Conservation (phyloP, 2,329 filamentous ascomycete genomes). For the Aotearoamyces nothofagi region DNA sequence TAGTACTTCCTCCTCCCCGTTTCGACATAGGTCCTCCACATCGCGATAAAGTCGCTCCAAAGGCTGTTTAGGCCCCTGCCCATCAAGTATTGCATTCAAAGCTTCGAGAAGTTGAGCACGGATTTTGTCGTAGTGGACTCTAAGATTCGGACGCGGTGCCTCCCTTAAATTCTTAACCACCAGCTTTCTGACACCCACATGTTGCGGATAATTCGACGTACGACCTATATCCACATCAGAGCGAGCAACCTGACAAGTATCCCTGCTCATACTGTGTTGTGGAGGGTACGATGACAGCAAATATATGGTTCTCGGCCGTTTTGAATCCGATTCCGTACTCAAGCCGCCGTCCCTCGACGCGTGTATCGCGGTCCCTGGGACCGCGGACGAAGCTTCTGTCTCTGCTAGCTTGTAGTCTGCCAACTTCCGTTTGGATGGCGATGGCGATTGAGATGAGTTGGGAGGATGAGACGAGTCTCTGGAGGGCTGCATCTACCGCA, state of each 20-base stretch:
- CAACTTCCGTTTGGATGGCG: constrained; percentile 12
- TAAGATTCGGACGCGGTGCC: constrained; percentile 41
- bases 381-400: constrained; percentile 2
- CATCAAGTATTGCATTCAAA: constrained; percentile 57
- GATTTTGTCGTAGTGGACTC: constrained; percentile 63
- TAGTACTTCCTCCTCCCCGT: constrained; percentile 54
- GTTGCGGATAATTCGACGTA: constrained; percentile 44
- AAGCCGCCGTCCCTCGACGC: not conserved
- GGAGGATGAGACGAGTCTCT: constrained; percentile 10
- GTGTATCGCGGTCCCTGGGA: constrained; percentile 4
- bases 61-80: constrained; percentile 48
- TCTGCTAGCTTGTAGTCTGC: constrained; percentile 4
- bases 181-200: constrained; percentile 67
- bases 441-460: constrained; percentile 5
- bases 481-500: constrained; percentile 17
- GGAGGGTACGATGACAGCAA: not conserved
- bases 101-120: constrained; percentile 62
- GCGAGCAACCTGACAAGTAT: constrained; percentile 4
- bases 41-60: constrained; percentile 80
- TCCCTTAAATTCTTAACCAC: constrained; percentile 84
- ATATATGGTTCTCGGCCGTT: not conserved
- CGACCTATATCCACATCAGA: constrained; percentile 4
- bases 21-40: constrained; percentile 81
- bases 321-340: not conserved
- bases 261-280: constrained; percentile 9